Percentiles rank a stretch among this genome's conserved stretches.
These are phyloP conservation scores for Sclerotinia glacialis DNA, from an alignment of 2,329 filamentous ascomycete species.

Conservation along the genomic window DNA sequence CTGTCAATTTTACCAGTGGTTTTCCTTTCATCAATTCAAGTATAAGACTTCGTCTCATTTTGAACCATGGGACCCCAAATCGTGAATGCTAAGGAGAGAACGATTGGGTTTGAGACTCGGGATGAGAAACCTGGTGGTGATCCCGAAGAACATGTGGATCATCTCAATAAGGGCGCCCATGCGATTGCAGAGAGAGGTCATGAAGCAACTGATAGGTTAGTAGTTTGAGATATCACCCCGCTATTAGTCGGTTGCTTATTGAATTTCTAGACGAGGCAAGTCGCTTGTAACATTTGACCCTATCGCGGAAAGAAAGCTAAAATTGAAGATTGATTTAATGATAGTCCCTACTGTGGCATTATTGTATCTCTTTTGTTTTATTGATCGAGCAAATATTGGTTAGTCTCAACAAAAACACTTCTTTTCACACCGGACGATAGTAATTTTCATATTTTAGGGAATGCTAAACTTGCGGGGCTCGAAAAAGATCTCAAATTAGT, in stretches of 20 bases:
- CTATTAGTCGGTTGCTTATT: slow-evolving; percentile 42
- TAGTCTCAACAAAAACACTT: slow-evolving; percentile 25
- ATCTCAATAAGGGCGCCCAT: slow-evolving; percentile 24
- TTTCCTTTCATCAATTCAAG: neutral
- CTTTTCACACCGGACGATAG: neutral
- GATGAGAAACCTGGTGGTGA: slow-evolving; percentile 24
- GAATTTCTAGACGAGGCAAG: slow-evolving; percentile 27
- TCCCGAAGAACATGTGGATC: slow-evolving; percentile 26
- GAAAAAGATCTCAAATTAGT: slow-evolving; percentile 58
- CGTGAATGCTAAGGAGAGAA: neutral
- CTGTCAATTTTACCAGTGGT: neutral
- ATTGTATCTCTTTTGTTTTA: slow-evolving; percentile 71
- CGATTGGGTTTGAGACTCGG: slow-evolving; percentile 1
- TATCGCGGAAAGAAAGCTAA: slow-evolving; percentile 55
- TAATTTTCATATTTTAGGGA: slow-evolving; percentile 47
- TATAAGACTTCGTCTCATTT: neutral
- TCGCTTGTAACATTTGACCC: slow-evolving; percentile 47
- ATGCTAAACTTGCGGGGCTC: slow-evolving; percentile 63
- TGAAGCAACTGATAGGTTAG: slow-evolving; percentile 35
- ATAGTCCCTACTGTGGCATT: slow-evolving; percentile 64
- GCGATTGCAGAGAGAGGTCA: slow-evolving; percentile 35
- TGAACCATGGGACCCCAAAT: neutral
- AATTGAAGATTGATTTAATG: slow-evolving; percentile 62
- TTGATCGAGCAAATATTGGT: slow-evolving; percentile 73
- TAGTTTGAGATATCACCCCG: neutral